A percentile compares a stretch with the other conserved stretches of the same genome.
phyloP scores from a whole-genome alignment of 2,329 filamentous ascomycete genomes.

The Fonsecaea nubica region DNA sequence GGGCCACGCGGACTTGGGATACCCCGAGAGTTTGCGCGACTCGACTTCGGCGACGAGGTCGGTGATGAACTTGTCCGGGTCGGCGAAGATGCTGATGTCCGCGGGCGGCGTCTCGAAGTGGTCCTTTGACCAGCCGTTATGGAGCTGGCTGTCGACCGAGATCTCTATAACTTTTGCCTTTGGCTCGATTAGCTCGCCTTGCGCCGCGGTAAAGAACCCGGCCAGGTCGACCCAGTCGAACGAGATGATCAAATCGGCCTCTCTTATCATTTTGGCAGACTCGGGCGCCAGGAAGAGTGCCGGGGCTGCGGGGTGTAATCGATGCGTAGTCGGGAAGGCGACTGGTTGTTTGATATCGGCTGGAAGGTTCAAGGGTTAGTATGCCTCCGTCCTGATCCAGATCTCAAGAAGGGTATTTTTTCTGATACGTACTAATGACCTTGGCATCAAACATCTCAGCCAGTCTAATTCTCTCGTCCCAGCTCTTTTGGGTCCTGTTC shows the following conservation, averaged over 20 bases:
- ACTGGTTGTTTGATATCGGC: slow-evolving; percentile 19
- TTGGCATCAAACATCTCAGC: slow-evolving; percentile 17
- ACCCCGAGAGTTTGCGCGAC: slow-evolving; percentile 7
- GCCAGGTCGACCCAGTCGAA: slow-evolving; percentile 18
- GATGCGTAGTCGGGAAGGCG: slow-evolving; percentile 13
- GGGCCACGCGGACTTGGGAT: slow-evolving; percentile 10
- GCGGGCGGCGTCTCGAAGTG: slow-evolving; percentile 14
- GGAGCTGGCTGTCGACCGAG: slow-evolving; percentile 10
- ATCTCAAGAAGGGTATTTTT: not conserved
- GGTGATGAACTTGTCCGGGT: slow-evolving; percentile 17
- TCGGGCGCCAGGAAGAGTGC: slow-evolving; percentile 13
- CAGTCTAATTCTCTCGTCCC: slow-evolving; percentile 9
- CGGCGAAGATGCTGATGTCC: slow-evolving; percentile 16
- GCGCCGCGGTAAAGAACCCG: slow-evolving; percentile 10
- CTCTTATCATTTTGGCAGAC: slow-evolving; percentile 4
- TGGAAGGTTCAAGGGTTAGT: not conserved
- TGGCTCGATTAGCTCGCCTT: slow-evolving; percentile 5
- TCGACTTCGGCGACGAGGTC: slow-evolving; percentile 14
- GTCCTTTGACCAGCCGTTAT: slow-evolving; percentile 18
- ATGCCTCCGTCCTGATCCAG: not conserved
- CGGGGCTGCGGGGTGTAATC: slow-evolving; percentile 10
- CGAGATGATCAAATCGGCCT: slow-evolving; percentile 12
- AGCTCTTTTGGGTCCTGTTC: slow-evolving; percentile 16
- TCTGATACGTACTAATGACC: slow-evolving; percentile 13
- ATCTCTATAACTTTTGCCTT: slow-evolving; percentile 13